Conservation (phyloP, 2,329 filamentous ascomycete species). For the Trichoderma sp. region DNA sequence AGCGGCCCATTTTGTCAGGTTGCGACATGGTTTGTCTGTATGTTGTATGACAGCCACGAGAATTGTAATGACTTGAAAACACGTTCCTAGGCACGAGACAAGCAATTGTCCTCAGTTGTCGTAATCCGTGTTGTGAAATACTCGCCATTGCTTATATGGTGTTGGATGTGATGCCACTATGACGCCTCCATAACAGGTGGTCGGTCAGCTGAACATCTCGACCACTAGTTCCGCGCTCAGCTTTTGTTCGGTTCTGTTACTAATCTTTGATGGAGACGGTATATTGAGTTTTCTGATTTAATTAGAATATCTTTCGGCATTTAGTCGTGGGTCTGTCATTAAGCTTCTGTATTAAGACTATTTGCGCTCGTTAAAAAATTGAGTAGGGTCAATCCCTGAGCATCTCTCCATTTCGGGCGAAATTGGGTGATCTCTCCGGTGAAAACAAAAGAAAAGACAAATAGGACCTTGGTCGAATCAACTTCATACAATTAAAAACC, state of each 20-base stretch:
- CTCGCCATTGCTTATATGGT: not conserved
- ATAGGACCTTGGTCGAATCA: not conserved
- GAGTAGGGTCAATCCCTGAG: not conserved
- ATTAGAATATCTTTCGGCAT: not conserved
- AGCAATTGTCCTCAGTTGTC: not conserved
- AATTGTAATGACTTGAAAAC: not conserved
- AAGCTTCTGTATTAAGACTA: not conserved
- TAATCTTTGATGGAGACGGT: not conserved
- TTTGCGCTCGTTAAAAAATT: not conserved
- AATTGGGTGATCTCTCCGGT: not conserved
- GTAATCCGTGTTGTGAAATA: not conserved
- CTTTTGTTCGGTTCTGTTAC: not conserved
- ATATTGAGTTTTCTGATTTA: not conserved
- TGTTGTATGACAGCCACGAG: not conserved
- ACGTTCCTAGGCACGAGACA: too few species aligned
- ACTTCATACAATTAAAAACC: not conserved
- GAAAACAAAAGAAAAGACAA: not conserved
- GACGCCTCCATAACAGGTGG: not conserved
- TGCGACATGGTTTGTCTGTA: not conserved
- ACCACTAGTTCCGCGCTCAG: not conserved
- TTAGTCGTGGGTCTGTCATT: not conserved
- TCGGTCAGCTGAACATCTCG: slow-evolving; percentile 8
- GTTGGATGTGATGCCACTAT: slow-evolving; percentile 13
- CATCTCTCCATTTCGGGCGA: not conserved
- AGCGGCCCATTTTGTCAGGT: slow-evolving; percentile 26